Base-by-base conservation (phyloP, 371 early-diverging fungal genomes). In the Agmasoma carcini region DNA sequence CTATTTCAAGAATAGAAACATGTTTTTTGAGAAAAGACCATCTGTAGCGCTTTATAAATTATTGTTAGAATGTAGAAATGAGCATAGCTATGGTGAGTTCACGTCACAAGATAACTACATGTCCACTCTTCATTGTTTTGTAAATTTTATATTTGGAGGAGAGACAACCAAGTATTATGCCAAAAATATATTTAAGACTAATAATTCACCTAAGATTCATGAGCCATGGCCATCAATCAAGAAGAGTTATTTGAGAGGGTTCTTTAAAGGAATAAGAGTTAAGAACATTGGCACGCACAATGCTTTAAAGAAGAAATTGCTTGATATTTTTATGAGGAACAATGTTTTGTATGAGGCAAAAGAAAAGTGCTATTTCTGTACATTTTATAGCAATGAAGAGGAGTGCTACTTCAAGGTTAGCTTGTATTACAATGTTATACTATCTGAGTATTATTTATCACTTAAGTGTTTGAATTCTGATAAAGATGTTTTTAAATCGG, bases 381-480 rank as follows among this genome's bases (percentile, higher is more conserved):
- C 53, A 36, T 47, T 51, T 26, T 22, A 36, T 17, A 15, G 53
- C 17, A 30, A 61, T 17, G 50, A 57, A 6, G 36, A 50, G n/a
- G 55, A 63, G 23, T 63, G 63, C 15, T 40, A 55, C 15, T 70
- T 70, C 53, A 70, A 63, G 38, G 34, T 70, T 22, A 44, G 64
- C 2, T 38, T 66, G 52, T 70, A 66, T 53, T 70, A 36, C 45
- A 70, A 70, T 59, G 55, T 65, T 19, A 34, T 70, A 39, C 31
- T 70, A 12, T 37, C 39, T 2, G 58, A 66, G 31, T 61, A 62
- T 31, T 65, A 63, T 40, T 1, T 70, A 27, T 39, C 39, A 34
- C 17, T 66, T 12, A 62, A 41, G 14, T 37, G 40, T 20, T 22
- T 63, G 19, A 59, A 36, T 48, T 57, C 55, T 11, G 53, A 60